A percentile compares a stretch with the other conserved stretches of the same genome.
Conservation (phyloP, 768 basidiomycete genomes). For the Trametes villosa region DNA sequence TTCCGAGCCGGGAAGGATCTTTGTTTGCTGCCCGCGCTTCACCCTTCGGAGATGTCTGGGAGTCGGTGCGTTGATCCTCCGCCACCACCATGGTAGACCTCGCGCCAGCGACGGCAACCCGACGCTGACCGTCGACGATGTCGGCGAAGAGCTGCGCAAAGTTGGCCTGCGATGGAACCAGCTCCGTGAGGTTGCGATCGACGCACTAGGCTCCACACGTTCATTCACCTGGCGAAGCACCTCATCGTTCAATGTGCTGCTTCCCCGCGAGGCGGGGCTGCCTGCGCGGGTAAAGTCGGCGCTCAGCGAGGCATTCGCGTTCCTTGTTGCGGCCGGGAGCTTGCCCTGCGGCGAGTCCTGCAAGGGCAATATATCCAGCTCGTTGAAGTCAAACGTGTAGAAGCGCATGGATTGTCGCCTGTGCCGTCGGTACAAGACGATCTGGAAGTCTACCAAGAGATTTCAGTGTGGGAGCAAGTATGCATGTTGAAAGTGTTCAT, state of each 20-base stretch:
- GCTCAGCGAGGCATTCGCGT: not conserved
- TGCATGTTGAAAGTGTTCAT: not conserved
- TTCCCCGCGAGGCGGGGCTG: not conserved
- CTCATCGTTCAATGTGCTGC: slow-evolving; percentile 5
- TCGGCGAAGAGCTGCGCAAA: slow-evolving; percentile 15
- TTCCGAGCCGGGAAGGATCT: not conserved
- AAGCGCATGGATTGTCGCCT: slow-evolving; percentile 62
- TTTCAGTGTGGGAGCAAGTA: not conserved
- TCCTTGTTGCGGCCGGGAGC: not conserved
- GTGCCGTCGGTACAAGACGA: slow-evolving; percentile 53
- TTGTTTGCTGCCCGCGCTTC: not conserved
- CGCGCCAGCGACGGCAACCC: too few species aligned
- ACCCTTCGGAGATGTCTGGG: not conserved
- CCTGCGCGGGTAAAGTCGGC: slow-evolving; percentile 5
- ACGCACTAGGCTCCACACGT: not conserved
- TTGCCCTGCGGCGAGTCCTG: slow-evolving; percentile 1
- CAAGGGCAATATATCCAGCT: slow-evolving; percentile 31
- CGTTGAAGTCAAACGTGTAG: slow-evolving; percentile 52
- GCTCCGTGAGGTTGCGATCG: not conserved
- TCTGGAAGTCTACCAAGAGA: not conserved
- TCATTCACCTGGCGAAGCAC: slow-evolving; percentile 15
- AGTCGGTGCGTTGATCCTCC: not conserved
- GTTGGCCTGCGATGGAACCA: slow-evolving; percentile 11
- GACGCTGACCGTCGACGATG: slow-evolving; percentile 4
- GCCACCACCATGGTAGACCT: too few species aligned